phyloP scores from a whole-genome alignment of 208 protist genomes.

The Crithidia sp. region DNA sequence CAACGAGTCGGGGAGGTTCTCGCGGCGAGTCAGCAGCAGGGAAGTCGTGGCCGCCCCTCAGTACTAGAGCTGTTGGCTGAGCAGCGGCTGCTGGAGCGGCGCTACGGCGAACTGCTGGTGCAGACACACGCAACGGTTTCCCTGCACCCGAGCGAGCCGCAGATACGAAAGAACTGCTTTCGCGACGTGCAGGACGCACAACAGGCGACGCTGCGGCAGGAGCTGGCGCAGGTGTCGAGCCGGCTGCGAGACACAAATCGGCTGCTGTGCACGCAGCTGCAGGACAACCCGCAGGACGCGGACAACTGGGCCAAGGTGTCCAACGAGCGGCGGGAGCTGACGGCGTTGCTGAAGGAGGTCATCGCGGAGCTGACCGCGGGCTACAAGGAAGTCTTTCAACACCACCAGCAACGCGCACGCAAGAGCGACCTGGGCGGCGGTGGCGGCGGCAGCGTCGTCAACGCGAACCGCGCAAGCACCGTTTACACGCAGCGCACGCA shows the following conservation, averaged over 20 bases:
- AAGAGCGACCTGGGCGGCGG: slow-evolving; percentile 1
- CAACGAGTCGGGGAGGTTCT: slow-evolving; percentile 30
- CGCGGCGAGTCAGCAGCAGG: slow-evolving; percentile 34
- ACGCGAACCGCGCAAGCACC: slow-evolving; percentile 5
- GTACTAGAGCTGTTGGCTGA: slow-evolving; percentile 81
- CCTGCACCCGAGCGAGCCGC: slow-evolving; percentile 62
- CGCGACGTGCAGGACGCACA: slow-evolving; percentile 32
- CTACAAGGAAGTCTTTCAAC: slow-evolving; percentile 50
- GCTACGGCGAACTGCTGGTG: slow-evolving; percentile 84
- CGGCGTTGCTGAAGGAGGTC: slow-evolving; percentile 60
- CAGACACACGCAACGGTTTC: slow-evolving; percentile 51
- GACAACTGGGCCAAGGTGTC: slow-evolving; percentile 93
- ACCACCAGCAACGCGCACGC: slow-evolving; percentile 28
- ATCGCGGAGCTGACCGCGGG: slow-evolving; percentile 80
- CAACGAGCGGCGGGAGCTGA: slow-evolving; percentile 86
- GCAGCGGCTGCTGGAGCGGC: slow-evolving; percentile 75
- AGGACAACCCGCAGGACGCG: slow-evolving; percentile 90
- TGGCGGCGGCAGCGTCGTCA: neutral
- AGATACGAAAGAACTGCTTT: slow-evolving; percentile 44
- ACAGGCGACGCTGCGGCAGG: slow-evolving; percentile 52
- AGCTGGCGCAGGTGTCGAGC: slow-evolving; percentile 65
- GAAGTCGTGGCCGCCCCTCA: slow-evolving; percentile 60
- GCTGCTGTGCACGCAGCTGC: slow-evolving; percentile 84
- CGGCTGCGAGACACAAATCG: slow-evolving; percentile 84
- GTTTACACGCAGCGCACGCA: slow-evolving; percentile 4